A percentile compares a stretch with the other conserved stretches of the same genome.
Conservation (phyloP, 2,329 filamentous ascomycete species). For the Arthrobotrys musiformis region DNA sequence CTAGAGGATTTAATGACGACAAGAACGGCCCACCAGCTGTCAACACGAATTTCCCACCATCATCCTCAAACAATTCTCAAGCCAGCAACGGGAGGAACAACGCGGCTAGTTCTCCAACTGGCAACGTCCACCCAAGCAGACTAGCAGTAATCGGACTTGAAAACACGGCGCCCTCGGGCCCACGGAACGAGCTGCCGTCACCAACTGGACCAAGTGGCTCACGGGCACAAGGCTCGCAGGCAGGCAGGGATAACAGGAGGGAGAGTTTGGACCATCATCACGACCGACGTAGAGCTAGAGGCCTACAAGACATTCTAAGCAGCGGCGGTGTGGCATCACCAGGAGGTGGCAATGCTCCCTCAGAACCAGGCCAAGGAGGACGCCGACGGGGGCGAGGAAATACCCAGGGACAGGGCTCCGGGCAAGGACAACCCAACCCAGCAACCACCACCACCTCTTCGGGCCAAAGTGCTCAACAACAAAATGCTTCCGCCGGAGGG, state of each 20-base stretch:
- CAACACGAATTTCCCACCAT: constrained; percentile 33
- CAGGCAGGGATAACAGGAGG: constrained; percentile 43
- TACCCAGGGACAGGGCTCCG: constrained; percentile 37
- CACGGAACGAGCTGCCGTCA: constrained; percentile 55
- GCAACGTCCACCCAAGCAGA: constrained; percentile 48
- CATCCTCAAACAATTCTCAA: constrained; percentile 31
- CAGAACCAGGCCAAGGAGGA: constrained; percentile 51
- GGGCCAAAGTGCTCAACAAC: constrained; percentile 13
- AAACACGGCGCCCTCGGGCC: constrained; percentile 45
- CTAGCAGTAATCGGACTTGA: constrained; percentile 39
- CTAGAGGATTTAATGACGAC: constrained; percentile 30
- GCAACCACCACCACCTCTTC: constrained; percentile 1
- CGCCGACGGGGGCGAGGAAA: constrained; percentile 53
- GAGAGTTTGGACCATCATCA: constrained; percentile 57
- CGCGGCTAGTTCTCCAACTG: constrained; percentile 33
- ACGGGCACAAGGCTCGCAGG: constrained; percentile 21
- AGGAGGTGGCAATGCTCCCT: constrained; percentile 50
- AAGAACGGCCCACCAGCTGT: constrained; percentile 16
- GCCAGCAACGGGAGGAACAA: constrained; percentile 42
- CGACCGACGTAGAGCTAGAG: constrained; percentile 57
- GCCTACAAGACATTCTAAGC: constrained; percentile 57
- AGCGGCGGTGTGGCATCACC: constrained; percentile 55
- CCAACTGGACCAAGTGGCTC: constrained; percentile 57
- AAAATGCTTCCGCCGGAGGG: constrained; percentile 42
- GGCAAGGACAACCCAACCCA: constrained; percentile 10